A percentile compares a stretch with the other conserved stretches of the same genome.
Conservation (phyloP, 2,329 filamentous ascomycete species). For the Talaromyces sp. region DNA sequence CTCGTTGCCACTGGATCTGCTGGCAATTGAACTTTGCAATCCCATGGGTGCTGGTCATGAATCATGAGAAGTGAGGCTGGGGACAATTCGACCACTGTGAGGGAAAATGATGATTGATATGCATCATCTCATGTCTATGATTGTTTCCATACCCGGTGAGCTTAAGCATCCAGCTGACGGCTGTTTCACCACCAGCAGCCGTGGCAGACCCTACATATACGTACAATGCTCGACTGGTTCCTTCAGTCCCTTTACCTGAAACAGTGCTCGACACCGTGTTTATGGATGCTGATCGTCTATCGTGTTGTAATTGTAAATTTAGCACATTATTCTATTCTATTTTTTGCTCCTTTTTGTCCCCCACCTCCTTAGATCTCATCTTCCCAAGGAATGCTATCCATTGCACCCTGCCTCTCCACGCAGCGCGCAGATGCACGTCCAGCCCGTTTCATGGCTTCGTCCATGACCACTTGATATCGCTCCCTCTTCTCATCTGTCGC, state of each 20-base stretch:
- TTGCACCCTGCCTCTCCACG: constrained; percentile 41
- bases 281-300: background rate
- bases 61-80: background rate
- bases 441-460: constrained; percentile 39
- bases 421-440: constrained; percentile 38
- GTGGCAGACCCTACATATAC: background rate
- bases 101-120: background rate
- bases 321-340: background rate
- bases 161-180: background rate
- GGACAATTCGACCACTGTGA: background rate
- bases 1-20: background rate
- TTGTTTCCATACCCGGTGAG: background rate
- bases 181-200: background rate
- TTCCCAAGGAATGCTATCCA: constrained; percentile 44
- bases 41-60: background rate
- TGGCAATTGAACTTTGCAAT: background rate
- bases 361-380: constrained; percentile 31
- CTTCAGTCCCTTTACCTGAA: background rate
- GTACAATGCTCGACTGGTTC: background rate
- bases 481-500: constrained; percentile 26
- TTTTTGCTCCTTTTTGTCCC: background rate
- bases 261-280: background rate
- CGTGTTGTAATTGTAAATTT: background rate
- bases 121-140: background rate
- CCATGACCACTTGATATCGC: constrained; percentile 39